These are phyloP conservation scores for Penicillium paneum DNA, from an alignment of 2,329 filamentous ascomycete genomes.

Conservation along the genomic window DNA sequence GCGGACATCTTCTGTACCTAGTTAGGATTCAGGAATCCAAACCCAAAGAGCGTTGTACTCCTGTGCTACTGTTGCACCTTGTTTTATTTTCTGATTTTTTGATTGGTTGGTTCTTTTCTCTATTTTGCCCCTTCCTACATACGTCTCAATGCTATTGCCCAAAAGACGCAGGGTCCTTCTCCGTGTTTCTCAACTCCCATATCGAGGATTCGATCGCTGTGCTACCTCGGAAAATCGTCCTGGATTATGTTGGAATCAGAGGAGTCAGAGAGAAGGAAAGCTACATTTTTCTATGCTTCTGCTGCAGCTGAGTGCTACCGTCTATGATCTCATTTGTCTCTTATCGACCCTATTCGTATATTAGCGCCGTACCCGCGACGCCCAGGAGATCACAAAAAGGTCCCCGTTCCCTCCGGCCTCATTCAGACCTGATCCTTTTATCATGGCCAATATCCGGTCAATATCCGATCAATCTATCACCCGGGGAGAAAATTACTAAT, in stretches of 20 bases:
- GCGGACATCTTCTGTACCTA: slow-evolving; percentile 4
- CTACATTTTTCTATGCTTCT: neutral
- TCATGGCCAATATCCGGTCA: neutral
- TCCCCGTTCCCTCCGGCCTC: slow-evolving; percentile 9
- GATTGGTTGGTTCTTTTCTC: neutral
- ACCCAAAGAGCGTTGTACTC: slow-evolving; percentile 6
- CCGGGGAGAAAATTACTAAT: neutral
- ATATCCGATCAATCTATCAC: neutral
- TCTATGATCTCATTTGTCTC: slow-evolving; percentile 15
- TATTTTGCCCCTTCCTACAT: slow-evolving; percentile 1
- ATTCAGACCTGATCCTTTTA: slow-evolving; percentile 6
- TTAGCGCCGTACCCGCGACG: slow-evolving; percentile 21
- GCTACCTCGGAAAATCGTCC: slow-evolving; percentile 19
- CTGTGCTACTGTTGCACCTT: slow-evolving; percentile 9
- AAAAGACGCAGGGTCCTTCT: slow-evolving; percentile 20
- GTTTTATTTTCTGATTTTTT: neutral
- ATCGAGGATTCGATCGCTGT: slow-evolving; percentile 20
- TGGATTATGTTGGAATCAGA: neutral
- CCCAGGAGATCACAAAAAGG: slow-evolving; percentile 18
- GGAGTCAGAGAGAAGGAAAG: neutral
- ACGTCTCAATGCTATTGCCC: slow-evolving; percentile 6
- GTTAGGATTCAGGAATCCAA: slow-evolving; percentile 1
- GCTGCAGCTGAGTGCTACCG: slow-evolving; percentile 11
- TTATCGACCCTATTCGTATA: slow-evolving; percentile 4
- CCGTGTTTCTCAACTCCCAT: slow-evolving; percentile 17